phyloP scores from a whole-genome alignment of 192 early-diverging fungal species.

The Entomortierella chlamydospora region DNA sequence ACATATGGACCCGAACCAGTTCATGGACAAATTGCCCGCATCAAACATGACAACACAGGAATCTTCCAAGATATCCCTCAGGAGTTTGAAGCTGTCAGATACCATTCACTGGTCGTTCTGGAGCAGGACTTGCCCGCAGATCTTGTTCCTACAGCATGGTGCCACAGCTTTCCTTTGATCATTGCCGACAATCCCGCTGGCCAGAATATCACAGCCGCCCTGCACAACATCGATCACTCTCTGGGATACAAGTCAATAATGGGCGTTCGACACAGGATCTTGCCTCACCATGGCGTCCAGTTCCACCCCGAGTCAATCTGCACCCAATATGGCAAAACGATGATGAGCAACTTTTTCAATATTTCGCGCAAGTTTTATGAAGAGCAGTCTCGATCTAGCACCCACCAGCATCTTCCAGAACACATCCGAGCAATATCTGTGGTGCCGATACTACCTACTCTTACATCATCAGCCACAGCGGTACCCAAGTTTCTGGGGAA shows the following conservation, averaged over 20 bases:
- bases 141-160: constrained; percentile 75
- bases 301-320: constrained; percentile 98
- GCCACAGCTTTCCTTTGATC: constrained; percentile 48
- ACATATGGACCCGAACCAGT: constrained; percentile 75
- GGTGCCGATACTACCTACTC: constrained; percentile 2
- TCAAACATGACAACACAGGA: constrained; percentile 52
- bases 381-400: constrained; percentile 5
- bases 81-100: constrained; percentile 84
- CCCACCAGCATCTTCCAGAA: constrained; percentile 18
- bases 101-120: constrained; percentile 89
- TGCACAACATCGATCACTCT: constrained; percentile 1
- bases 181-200: constrained; percentile 41
- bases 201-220: neutral
- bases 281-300: constrained; percentile 90
- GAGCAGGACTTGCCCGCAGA: constrained; percentile 66
- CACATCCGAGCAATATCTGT: constrained; percentile 34
- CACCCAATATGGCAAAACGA: constrained; percentile 76
- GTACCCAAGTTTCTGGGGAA: neutral
- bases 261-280: constrained; percentile 77
- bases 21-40: constrained; percentile 82
- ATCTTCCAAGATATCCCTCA: constrained; percentile 72
- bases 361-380: constrained; percentile 60
- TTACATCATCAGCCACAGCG: neutral
- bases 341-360: constrained; percentile 80
- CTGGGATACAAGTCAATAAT: constrained; percentile 68